phyloP scores from a whole-genome alignment of 2,329 filamentous ascomycete species.

The Botrytis deweyae region DNA sequence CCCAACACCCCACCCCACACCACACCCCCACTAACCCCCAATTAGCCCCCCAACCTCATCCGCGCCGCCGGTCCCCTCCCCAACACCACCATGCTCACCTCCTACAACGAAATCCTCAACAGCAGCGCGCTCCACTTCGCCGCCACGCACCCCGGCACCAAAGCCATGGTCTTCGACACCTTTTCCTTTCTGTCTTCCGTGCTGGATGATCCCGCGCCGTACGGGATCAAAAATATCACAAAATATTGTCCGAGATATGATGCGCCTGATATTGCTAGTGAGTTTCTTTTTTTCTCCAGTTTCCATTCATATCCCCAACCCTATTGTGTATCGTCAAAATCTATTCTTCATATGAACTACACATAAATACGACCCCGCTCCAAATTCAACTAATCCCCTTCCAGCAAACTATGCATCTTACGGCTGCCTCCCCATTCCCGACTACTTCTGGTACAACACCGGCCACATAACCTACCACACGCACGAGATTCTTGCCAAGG shows the following conservation, averaged over 20 bases:
- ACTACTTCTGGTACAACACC: conserved; percentile 51
- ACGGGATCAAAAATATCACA: conserved; percentile 49
- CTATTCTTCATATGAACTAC: not conserved
- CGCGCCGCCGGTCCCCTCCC: conserved; percentile 41
- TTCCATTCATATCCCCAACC: not conserved
- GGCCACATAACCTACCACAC: conserved; percentile 48
- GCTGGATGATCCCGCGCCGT: conserved; percentile 44
- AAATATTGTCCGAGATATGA: conserved; percentile 47
- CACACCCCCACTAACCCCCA: not conserved
- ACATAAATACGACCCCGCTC: not conserved
- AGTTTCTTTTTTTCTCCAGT: not conserved
- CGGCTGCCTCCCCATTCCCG: conserved; percentile 45
- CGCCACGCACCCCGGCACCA: conserved; percentile 37
- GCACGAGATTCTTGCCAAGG: conserved; percentile 43
- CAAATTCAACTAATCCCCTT: not conserved
- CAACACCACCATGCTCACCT: conserved; percentile 47
- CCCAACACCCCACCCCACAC: not conserved
- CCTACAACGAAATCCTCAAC: conserved; percentile 46
- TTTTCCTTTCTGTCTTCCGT: conserved; percentile 45
- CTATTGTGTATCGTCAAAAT: not conserved
- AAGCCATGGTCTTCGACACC: conserved; percentile 47
- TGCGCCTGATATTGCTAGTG: conserved; percentile 45
- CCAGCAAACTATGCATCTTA: conserved; percentile 44
- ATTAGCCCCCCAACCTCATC: conserved; percentile 35
- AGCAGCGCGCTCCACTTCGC: conserved; percentile 25